Evolutionary conservation across 2,329 filamentous ascomycete species (phyloP), one percentile per base, ranked within the genome.

Genomic region (Lasiodiplodia sp.): DNA sequence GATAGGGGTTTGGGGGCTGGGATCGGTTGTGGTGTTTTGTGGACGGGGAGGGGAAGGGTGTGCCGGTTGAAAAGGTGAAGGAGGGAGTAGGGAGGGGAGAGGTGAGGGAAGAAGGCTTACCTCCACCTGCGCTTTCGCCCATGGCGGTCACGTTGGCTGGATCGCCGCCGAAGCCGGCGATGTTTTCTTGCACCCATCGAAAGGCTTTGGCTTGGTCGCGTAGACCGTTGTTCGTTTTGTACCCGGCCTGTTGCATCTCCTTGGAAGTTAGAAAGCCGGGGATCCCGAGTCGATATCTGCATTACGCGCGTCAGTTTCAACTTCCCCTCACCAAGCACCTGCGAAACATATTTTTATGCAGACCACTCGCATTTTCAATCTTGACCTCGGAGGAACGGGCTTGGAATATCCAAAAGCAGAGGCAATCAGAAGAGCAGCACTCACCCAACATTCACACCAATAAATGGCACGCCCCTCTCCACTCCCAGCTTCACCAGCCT

Each of bases 41-140:
- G 3, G 38, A 2, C 14, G 14, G 1, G 14, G 11, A n/a, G 28
- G 38, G 18, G 62, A n/a, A 38, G n/a, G 25, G 18, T 40, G 34
- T 34, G 31, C 31, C 6, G 8, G 8, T 10, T 8, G 31, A 7
- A 18, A 12, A 3, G 5, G 12, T 4, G 16, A 1, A 12, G 12
- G 3, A 40, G 38, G 16, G 5, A 5, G 12, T 12, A 18, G 12
- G 38, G 38, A 16, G 38, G 23, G n/a, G 18, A 25, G 64, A 23
- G n/a, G 11, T 28, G 53, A 38, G 40, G 51, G 25, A 44, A 28
- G 11, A 12, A 44, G 28, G 71, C 79, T 71, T 75, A 81, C 83
- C 76, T n/a, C 77, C 84, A 38, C 85, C 85, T 6, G 83, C 83
- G 58, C 81, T 84, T 71, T 86, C 81, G 18, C 85, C 85, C n/a